Conservation (phyloP, 768 basidiomycete genomes). For the Russula vinacea region DNA sequence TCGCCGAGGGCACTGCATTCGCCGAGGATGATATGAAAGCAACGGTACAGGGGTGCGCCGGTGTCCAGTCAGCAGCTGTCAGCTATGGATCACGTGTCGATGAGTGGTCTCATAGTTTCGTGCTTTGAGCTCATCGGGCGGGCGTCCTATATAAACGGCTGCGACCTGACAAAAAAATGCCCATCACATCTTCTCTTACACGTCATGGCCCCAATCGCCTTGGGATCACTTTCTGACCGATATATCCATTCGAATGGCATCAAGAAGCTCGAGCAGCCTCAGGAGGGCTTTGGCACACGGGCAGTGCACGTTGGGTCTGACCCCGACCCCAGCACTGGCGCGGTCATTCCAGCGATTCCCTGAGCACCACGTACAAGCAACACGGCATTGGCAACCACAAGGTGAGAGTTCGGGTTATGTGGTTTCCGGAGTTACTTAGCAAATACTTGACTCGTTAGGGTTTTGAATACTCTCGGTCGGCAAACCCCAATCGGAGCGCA, state of each 20-base stretch:
- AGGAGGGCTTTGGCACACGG: slow-evolving; percentile 70
- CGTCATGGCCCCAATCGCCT: slow-evolving; percentile 34
- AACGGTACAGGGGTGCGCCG: too few relatives aligned
- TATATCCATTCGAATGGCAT: slow-evolving; percentile 25
- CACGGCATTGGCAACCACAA: slow-evolving; percentile 71
- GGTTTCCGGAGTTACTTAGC: not conserved
- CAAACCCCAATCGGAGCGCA: slow-evolving; percentile 82
- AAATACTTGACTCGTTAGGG: slow-evolving; percentile 46
- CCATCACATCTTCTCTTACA: not conserved
- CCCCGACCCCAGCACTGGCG: slow-evolving; percentile 66
- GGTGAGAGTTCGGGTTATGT: slow-evolving; percentile 37
- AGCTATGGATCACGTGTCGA: not conserved
- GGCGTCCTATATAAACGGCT: not conserved
- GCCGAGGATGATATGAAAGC: too few relatives aligned
- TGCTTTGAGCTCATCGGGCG: slow-evolving; percentile 5
- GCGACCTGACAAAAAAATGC: not conserved
- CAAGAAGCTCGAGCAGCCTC: slow-evolving; percentile 27
- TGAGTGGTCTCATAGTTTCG: slow-evolving; percentile 20
- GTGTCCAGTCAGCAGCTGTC: not conserved
- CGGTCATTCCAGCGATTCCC: slow-evolving; percentile 83
- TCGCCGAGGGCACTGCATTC: too few relatives aligned
- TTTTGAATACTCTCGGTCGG: slow-evolving; percentile 86
- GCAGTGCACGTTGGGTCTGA: slow-evolving; percentile 88
- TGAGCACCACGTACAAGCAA: slow-evolving; percentile 93
- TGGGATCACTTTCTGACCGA: slow-evolving; percentile 27